Evolutionary conservation across 108 stramenopile species (phyloP), one percentile per base, ranked within the genome.

Genomic region (Pseudonitzschia multistriata): DNA sequence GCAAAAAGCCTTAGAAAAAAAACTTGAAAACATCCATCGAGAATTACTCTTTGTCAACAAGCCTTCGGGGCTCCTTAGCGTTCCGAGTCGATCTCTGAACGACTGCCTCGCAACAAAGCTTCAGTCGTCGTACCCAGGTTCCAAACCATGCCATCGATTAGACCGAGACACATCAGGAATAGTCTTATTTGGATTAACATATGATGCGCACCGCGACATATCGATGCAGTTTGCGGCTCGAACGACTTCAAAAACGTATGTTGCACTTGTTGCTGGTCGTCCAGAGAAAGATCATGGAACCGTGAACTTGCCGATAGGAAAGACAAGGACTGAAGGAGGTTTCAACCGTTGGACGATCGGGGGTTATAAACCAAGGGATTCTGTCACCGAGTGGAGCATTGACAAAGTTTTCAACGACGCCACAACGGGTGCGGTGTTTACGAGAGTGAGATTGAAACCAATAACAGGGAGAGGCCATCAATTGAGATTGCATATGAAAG

Each of bases 131-230:
- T 35, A 36, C 33, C 49, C 49, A 14, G 35, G 42, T 47, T 28
- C 49, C 13, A 64, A 64, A 64, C 85, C 87, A 19, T 83, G 83
- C 47, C 87, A 89, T 76, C 79, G 88, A 62, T 72, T 89, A 57
- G 88, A 89, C 63, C 66, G 73, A 50, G 88, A 89, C 74, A 89
- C 88, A 24, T 73, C 71, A 22, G 88, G 88, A 2, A 76, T 89
- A 19, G 74, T 89, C 1, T 74, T 78, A 29, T 77, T 87, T 50
- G 84, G 77, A 39, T 61, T 84, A 17, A 83, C 83, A 24, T 67
- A 70, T 33, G 68, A 81, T 49, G 74, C 80, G 45, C 77, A 74
- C 25, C 79, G 82, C 2, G 21, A 62, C 30, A 70, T 77, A 19
- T 70, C 72, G 5, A 79, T 68, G 67, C 42, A 76, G 62, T 89